These are phyloP conservation scores for Exobasidium rhododendri DNA, from an alignment of 1,284 basidiomycete species.

Conservation along the genomic window DNA sequence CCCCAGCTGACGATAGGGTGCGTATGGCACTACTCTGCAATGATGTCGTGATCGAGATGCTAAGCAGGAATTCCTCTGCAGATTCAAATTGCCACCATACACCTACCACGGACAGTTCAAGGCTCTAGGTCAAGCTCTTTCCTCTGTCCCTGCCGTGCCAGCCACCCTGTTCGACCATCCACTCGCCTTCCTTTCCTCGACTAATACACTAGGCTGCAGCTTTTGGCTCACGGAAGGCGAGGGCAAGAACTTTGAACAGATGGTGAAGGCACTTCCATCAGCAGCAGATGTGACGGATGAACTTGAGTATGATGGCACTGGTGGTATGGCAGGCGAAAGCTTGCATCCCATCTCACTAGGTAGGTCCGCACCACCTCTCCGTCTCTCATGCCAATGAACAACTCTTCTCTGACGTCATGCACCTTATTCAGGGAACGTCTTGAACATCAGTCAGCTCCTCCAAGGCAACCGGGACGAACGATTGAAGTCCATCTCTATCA, in stretches of 20 bases:
- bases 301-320: not conserved
- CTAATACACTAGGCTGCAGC: slow-evolving; percentile 9
- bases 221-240: slow-evolving; percentile 3
- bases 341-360: slow-evolving; percentile 11
- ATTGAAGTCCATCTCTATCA: not conserved
- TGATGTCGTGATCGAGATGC: too few relatives aligned
- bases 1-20: not conserved
- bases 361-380: not conserved
- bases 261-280: not conserved
- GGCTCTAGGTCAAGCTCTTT: not conserved
- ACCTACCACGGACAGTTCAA: slow-evolving; percentile 11
- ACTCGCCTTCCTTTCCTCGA: slow-evolving; percentile 2
- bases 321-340: slow-evolving; percentile 11
- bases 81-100: slow-evolving; percentile 14
- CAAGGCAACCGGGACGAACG: not conserved
- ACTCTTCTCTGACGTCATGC: too few relatives aligned
- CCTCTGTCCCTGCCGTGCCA: not conserved
- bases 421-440: not conserved
- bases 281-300: not conserved
- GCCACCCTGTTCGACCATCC: not conserved
- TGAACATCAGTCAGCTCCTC: not conserved
- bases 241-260: too few relatives aligned
- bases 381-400: too few relatives aligned
- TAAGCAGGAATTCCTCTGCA: too few relatives aligned
- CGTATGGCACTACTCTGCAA: too few relatives aligned